A percentile compares a stretch with the other conserved stretches of the same genome.
Evolutionary conservation across 1,284 basidiomycete species (phyloP).

Genomic region (Vanrija pseudolonga): DNA sequence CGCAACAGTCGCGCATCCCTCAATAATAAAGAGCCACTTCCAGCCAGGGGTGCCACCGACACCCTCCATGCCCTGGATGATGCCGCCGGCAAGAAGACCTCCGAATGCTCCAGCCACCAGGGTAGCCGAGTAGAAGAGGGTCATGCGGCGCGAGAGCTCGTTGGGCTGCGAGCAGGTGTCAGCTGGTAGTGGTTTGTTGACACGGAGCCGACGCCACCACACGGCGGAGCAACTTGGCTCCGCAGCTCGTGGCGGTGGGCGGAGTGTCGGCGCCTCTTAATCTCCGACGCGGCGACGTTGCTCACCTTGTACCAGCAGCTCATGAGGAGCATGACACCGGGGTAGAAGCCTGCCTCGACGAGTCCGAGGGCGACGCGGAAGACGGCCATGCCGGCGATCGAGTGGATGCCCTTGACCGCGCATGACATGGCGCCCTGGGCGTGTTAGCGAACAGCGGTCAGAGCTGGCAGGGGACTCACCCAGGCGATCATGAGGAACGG

Average conservation of each 20-base stretch:
- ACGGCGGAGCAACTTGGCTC: too few species aligned
- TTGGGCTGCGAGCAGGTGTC: neutral
- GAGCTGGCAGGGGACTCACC: neutral
- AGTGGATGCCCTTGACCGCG: conserved; percentile 16
- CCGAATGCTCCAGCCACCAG: conserved; percentile 42
- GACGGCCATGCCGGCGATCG: conserved; percentile 16
- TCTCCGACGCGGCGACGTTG: too few species aligned
- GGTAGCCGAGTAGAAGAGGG: conserved; percentile 41
- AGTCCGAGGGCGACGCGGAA: conserved; percentile 25
- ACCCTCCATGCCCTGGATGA: conserved; percentile 37
- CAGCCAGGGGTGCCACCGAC: conserved; percentile 30
- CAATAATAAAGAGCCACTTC: conserved; percentile 47
- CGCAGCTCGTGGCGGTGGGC: too few species aligned
- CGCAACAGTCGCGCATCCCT: conserved; percentile 38
- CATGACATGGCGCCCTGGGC: conserved; percentile 24
- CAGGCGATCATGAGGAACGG: conserved; percentile 25
- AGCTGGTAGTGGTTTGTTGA: neutral
- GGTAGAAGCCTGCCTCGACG: conserved; percentile 26
- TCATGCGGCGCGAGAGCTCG: conserved; percentile 34
- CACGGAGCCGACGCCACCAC: too few species aligned
- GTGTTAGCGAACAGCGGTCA: neutral
- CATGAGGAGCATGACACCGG: conserved; percentile 19
- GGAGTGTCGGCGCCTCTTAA: too few species aligned
- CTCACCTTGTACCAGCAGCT: conserved; percentile 18
- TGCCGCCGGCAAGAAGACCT: conserved; percentile 40